phyloP scores from a whole-genome alignment of 345 rosid species.

The Schrenkiella parvula region DNA sequence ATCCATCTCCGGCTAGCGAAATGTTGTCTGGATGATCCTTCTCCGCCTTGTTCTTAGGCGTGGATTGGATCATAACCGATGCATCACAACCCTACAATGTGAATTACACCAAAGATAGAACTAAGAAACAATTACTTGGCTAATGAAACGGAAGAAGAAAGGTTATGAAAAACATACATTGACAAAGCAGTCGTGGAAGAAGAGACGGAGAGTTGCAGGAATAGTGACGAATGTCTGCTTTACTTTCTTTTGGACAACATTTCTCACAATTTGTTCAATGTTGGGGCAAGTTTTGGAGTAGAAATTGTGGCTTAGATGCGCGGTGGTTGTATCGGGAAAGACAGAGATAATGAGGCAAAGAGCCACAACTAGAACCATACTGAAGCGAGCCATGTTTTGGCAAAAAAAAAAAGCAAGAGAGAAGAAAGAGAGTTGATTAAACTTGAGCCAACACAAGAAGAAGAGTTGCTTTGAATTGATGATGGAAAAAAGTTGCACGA shows the following conservation, averaged over 20 bases:
- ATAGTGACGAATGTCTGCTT: conserved; percentile 55
- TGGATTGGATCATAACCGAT: conserved; percentile 54
- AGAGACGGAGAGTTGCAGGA: conserved; percentile 73
- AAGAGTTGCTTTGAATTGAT: conserved; percentile 12
- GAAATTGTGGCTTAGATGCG: conserved; percentile 48
- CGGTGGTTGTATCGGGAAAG: conserved; percentile 39
- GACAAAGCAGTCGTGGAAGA: conserved; percentile 83
- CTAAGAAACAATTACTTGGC: neutral
- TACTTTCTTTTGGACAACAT: conserved; percentile 43
- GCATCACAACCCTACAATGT: conserved; percentile 65
- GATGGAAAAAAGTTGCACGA: conserved; percentile 22
- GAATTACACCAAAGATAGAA: neutral
- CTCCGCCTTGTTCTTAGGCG: conserved; percentile 53
- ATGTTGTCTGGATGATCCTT: conserved; percentile 75
- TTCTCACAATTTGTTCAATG: conserved; percentile 58
- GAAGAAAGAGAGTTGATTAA: neutral
- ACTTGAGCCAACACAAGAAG: conserved; percentile 5
- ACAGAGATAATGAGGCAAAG: conserved; percentile 36
- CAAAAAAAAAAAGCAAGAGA: neutral
- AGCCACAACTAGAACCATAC: conserved; percentile 21
- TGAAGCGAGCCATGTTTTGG: conserved; percentile 25
- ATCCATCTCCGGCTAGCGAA: conserved; percentile 77
- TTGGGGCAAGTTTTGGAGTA: conserved; percentile 63
- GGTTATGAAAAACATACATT: conserved; percentile 35
- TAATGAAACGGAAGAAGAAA: neutral